phyloP scores from a whole-genome alignment of 768 basidiomycete species.

The Pisolithus marmoratus region DNA sequence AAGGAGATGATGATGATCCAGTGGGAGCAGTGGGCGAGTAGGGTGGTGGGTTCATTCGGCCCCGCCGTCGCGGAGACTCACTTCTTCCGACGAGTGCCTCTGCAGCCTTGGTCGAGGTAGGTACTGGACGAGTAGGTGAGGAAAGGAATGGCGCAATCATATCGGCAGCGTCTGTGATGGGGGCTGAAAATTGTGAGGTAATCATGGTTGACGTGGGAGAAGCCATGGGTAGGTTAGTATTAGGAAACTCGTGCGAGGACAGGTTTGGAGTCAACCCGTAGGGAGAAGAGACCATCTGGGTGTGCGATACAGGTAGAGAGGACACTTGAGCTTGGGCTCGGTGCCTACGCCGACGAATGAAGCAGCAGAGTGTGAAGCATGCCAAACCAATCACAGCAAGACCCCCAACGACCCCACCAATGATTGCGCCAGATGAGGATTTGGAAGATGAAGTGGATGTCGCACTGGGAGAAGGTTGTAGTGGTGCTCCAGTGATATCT shows the following conservation, averaged over 20 bases:
- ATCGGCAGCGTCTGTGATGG: conserved; percentile 14
- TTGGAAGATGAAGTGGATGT: conserved; percentile 3
- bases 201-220: conserved; percentile 2
- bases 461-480: neutral
- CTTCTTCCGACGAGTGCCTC: conserved; percentile 4
- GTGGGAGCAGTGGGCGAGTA: conserved; percentile 12
- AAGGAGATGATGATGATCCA: neutral
- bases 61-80: conserved; percentile 3
- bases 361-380: conserved; percentile 5
- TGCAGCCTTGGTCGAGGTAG: neutral
- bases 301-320: neutral
- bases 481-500: conserved; percentile 14
- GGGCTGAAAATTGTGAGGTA: neutral
- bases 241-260: conserved; percentile 7
- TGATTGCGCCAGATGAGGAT: conserved; percentile 9
- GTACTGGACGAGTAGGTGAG: conserved; percentile 1
- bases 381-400: conserved; percentile 10
- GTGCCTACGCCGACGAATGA: conserved; percentile 9
- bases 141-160: conserved; percentile 20
- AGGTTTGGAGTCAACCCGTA: neutral
- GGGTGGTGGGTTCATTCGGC: conserved; percentile 24
- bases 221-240: conserved; percentile 3
- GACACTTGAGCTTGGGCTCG: neutral
- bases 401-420: conserved; percentile 19
- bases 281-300: neutral